Conservation (phyloP, 2,329 filamentous ascomycete genomes). For the Epichloe scottii region DNA sequence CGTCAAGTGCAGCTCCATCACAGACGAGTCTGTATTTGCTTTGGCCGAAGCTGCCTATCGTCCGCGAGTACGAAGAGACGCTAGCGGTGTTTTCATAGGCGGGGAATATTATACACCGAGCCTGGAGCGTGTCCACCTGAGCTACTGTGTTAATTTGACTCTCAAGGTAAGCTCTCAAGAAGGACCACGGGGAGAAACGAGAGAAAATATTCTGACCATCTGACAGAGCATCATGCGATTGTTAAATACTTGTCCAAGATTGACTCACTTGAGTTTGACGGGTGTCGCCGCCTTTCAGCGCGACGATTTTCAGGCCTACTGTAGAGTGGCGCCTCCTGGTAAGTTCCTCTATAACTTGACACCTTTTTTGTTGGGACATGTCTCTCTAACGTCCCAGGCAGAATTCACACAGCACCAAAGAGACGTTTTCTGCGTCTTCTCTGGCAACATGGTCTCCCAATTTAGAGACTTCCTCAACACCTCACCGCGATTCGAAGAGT, state of each 20-base stretch:
- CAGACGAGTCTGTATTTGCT: constrained; percentile 76
- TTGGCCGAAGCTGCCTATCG: constrained; percentile 59
- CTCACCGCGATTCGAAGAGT: constrained; percentile 32
- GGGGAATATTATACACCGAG: constrained; percentile 48
- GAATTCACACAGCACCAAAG: constrained; percentile 95
- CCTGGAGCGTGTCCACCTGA: constrained; percentile 87
- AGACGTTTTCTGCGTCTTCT: constrained; percentile 95
- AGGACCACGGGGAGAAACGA: neutral
- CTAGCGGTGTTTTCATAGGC: constrained; percentile 31
- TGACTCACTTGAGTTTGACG: constrained; percentile 90
- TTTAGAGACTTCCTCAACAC: constrained; percentile 69
- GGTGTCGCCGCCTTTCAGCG: constrained; percentile 84
- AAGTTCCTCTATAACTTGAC: constrained; percentile 14
- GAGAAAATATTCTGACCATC: constrained; percentile 2
- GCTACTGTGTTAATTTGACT: constrained; percentile 81
- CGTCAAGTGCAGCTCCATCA: constrained; percentile 86
- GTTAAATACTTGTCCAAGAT: constrained; percentile 78
- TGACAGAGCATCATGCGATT: constrained; percentile 74
- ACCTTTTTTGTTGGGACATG: neutral
- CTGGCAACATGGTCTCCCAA: constrained; percentile 65
- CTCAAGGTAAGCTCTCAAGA: constrained; percentile 49
- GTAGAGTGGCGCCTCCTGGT: constrained; percentile 71
- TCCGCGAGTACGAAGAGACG: constrained; percentile 34
- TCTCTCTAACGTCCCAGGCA: constrained; percentile 15
- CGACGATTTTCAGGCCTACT: constrained; percentile 73